phyloP scores from a whole-genome alignment of 495 filamentous ascomycete genomes.

The Apodospora peruviana region DNA sequence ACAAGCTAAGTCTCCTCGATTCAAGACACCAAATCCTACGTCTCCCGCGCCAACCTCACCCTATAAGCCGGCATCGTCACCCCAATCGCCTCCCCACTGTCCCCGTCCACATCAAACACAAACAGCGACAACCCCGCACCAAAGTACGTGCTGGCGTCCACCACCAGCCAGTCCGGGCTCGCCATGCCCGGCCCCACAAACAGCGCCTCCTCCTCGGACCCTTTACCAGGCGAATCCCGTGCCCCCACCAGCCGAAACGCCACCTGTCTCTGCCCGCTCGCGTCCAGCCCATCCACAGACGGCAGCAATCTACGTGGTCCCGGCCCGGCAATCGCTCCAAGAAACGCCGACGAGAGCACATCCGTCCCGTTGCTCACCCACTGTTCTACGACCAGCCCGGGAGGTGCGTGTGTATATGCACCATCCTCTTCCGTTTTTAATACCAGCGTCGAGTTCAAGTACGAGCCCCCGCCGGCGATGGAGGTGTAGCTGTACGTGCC shows the following conservation, averaged over 20 bases:
- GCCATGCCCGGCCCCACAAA: conserved; percentile 14
- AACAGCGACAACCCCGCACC: conserved; percentile 24
- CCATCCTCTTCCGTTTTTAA: conserved; percentile 17
- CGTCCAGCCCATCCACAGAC: conserved; percentile 19
- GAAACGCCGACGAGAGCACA: conserved; percentile 12
- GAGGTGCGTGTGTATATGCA: conserved; percentile 5
- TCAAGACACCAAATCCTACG: background rate
- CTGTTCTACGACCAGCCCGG: conserved; percentile 24
- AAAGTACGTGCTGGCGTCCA: conserved; percentile 22
- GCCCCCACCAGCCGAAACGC: conserved; percentile 21
- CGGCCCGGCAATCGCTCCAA: conserved; percentile 1
- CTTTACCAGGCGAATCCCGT: background rate
- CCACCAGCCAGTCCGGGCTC: conserved; percentile 8
- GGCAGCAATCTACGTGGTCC: conserved; percentile 23
- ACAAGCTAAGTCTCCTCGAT: too few relatives aligned
- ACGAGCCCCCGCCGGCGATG: background rate
- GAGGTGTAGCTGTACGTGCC: conserved; percentile 28
- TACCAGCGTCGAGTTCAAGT: conserved; percentile 27
- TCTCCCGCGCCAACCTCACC: conserved; percentile 15
- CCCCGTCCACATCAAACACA: conserved; percentile 29
- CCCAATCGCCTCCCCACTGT: conserved; percentile 22
- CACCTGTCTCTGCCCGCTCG: conserved; percentile 20
- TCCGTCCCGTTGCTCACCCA: conserved; percentile 37
- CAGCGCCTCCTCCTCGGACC: conserved; percentile 6
- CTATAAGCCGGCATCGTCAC: conserved; percentile 21